phyloP scores from a whole-genome alignment of 306 rosid species.

The Lagenaria siceraria region DNA sequence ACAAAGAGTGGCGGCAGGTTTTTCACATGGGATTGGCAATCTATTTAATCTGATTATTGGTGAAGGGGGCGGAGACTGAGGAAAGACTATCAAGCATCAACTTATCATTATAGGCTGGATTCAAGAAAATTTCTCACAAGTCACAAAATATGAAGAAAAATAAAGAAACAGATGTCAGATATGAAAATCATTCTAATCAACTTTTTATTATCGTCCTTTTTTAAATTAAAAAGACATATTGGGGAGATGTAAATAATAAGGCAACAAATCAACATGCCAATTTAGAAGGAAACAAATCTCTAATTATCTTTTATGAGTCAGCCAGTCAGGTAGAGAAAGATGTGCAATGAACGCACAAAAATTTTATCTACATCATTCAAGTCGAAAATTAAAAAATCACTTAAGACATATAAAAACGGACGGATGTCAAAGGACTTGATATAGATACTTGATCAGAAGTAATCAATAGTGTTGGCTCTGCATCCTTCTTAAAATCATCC shows the following conservation, averaged over 20 bases:
- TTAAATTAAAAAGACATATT: too few relatives aligned
- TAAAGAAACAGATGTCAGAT: background rate
- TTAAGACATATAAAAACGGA: conserved; percentile 6
- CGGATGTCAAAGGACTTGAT: conserved; percentile 25
- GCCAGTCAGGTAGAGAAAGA: background rate
- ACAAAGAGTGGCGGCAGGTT: background rate
- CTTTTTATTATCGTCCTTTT: background rate
- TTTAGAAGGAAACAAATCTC: background rate
- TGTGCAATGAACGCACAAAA: background rate
- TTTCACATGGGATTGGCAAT: background rate
- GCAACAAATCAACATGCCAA: too few relatives aligned
- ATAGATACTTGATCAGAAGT: conserved; percentile 88
- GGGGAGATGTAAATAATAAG: background rate
- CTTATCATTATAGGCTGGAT: background rate
- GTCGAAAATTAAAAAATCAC: background rate
- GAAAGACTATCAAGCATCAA: background rate
- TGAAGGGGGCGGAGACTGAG: background rate
- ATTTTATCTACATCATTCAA: background rate
- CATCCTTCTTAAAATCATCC: conserved; percentile 59
- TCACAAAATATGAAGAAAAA: background rate
- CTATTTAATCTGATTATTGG: background rate
- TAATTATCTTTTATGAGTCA: background rate
- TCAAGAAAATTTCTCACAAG: background rate
- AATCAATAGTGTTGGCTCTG: conserved; percentile 60
- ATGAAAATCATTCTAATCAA: background rate